A percentile compares a stretch with the other conserved stretches of the same genome.
Conservation (phyloP, 768 basidiomycete species). For the Calocybe indica region DNA sequence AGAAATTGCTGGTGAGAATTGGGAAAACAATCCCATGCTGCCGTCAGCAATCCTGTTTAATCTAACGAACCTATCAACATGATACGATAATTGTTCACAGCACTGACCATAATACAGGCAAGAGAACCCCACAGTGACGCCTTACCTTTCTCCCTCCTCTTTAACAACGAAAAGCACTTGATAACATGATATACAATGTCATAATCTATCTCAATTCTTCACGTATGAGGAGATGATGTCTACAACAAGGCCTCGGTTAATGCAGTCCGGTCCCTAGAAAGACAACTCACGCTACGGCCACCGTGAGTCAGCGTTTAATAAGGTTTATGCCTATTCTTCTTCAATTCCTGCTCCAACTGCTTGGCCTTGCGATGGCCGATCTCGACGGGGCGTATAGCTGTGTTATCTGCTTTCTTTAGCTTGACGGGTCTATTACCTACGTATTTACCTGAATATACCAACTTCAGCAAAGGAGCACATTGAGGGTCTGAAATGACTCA, state of each 20-base stretch:
- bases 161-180: not conserved
- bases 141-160: not conserved
- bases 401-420: constrained; percentile 88
- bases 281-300: too few relatives aligned
- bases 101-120: too few relatives aligned
- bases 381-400: constrained; percentile 82
- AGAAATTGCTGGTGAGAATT: too few relatives aligned
- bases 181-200: constrained; percentile 7
- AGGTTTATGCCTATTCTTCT: constrained; percentile 88
- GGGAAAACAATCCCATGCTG: too few relatives aligned
- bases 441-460: constrained; percentile 67
- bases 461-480: not conserved
- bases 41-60: too few relatives aligned
- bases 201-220: constrained; percentile 10
- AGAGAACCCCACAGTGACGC: too few relatives aligned
- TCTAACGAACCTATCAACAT: too few relatives aligned
- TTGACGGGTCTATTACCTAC: constrained; percentile 97
- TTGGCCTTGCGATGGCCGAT: constrained; percentile 93
- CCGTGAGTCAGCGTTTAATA: constrained; percentile 39
- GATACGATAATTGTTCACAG: too few relatives aligned
- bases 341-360: constrained; percentile 83
- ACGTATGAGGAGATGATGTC: too few relatives aligned
- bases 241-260: too few relatives aligned
- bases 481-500: constrained; percentile 25
- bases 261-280: too few relatives aligned